Conservation (phyloP, 2,329 filamentous ascomycete genomes). For the Fusarium sp. region DNA sequence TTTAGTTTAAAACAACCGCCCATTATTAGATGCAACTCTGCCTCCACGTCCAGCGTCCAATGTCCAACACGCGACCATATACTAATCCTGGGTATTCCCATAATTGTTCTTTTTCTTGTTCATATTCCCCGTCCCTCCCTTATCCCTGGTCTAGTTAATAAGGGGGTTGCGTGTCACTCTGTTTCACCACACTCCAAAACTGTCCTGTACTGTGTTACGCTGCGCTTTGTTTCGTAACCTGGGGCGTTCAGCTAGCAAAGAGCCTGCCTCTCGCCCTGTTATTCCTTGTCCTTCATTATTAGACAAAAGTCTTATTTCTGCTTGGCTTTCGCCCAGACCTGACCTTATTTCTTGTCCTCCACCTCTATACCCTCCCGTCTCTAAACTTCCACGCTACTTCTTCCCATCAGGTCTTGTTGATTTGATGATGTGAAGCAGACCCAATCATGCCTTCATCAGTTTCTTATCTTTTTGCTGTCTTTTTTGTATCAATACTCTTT, state of each 20-base stretch:
- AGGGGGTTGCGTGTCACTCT: conserved; percentile 38
- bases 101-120: too few relatives aligned
- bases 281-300: background rate
- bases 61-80: conserved; percentile 43
- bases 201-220: conserved; percentile 2
- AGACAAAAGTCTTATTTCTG: conserved; percentile 35
- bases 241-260: conserved; percentile 26
- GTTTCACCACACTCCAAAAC: conserved; percentile 36
- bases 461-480: conserved; percentile 49
- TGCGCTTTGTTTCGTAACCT: conserved; percentile 15
- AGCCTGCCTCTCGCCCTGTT: background rate
- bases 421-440: conserved; percentile 40
- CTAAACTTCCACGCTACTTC: background rate
- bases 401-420: conserved; percentile 12
- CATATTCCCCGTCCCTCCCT: background rate
- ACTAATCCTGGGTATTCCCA: conserved; percentile 33
- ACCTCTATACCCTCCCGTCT: conserved; percentile 8
- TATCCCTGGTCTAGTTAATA: background rate
- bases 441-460: conserved; percentile 43
- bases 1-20: conserved; percentile 10
- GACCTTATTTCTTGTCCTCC: conserved; percentile 26
- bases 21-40: background rate
- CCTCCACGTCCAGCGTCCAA: background rate
- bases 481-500: conserved; percentile 46
- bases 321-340: conserved; percentile 43